Evolutionary conservation across 805 yeast species (phyloP), one percentile per base, ranked within the genome.

Genomic region (Starmerella davenportii): DNA sequence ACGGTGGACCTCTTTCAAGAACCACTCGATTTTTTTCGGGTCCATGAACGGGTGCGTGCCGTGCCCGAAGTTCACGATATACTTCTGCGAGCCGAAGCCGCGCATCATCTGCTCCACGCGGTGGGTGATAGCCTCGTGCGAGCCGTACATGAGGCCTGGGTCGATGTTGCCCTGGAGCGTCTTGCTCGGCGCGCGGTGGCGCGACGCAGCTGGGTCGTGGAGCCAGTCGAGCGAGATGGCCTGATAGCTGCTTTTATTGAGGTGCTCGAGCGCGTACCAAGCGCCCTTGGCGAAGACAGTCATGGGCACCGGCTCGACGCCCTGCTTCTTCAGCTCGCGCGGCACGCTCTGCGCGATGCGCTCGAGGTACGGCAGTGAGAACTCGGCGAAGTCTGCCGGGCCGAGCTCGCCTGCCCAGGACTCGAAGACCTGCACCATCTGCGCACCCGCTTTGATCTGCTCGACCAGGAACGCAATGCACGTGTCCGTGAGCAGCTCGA

Each of bases 41-140:
- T 81, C 78, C 93, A 90, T 84, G 61, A 80, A 82, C 18, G 98
- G 98, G 57, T 84, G 95, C 18, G 98, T 90, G 15, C 98, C 98
- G 52, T 90, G 98, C 35, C 98, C 98, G 54, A 90, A 79, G 64
- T 90, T 90, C 50, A 87, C 76, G 48, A 90, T 87, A 62, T 90
- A 90, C 52, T 77, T 70, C 53, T 79, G 73, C 59, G 82, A 82
- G n/a, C 90, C 90, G 55, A 90, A 90, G 5, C 85, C 93, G 42
- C 65, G 57, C 43, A 90, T 77, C 98, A 90, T 90, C 46, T 67
- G 68, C 60, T 79, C 79, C 15, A 80, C 93, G 61, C 84, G 84
- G 44, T 65, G 58, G 17, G 87, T 64, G 49, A 90, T 90, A 25
- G 68, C 65, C 56, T 79, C 94, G 40, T 76, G 72, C 3, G 90